These are phyloP conservation scores for Cornus suecica DNA, from an alignment of 148 eudicot genomes.

Conservation along the genomic window DNA sequence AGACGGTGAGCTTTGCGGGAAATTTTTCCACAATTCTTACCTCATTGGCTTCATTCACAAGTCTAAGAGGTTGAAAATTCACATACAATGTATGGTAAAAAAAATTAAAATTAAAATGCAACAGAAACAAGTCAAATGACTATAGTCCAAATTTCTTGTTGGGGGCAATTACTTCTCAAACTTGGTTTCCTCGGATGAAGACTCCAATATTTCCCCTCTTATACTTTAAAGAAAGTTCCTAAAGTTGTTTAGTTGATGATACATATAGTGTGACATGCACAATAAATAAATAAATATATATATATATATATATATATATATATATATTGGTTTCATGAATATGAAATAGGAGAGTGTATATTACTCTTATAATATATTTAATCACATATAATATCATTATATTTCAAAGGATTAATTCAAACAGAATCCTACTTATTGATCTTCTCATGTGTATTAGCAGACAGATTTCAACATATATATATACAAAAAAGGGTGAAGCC, in stretches of 20 bases:
- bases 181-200: conserved; percentile 3
- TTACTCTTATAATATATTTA: no score
- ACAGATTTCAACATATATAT: no score
- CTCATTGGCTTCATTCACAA: conserved; percentile 9
- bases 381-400: no score
- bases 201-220: not conserved
- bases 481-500: no score
- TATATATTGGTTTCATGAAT: not conserved
- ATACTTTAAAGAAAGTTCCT: not conserved
- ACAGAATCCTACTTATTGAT: no score
- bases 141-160: not conserved
- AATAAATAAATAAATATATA: no score
- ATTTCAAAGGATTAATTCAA: not conserved
- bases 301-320: no score
- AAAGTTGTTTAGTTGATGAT: not conserved
- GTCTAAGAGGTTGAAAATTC: not conserved
- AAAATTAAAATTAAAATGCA: not conserved
- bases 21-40: conserved; percentile 9
- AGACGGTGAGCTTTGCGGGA: conserved; percentile 5
- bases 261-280: no score
- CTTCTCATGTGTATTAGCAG: no score
- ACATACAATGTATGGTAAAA: not conserved
- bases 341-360: not conserved
- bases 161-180: not conserved
- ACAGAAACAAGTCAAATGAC: not conserved